Percentiles rank a stretch among this genome's conserved stretches.
Evolutionary conservation across 2,329 filamentous ascomycete species (phyloP).

Genomic region (Monosporascus sp.): DNA sequence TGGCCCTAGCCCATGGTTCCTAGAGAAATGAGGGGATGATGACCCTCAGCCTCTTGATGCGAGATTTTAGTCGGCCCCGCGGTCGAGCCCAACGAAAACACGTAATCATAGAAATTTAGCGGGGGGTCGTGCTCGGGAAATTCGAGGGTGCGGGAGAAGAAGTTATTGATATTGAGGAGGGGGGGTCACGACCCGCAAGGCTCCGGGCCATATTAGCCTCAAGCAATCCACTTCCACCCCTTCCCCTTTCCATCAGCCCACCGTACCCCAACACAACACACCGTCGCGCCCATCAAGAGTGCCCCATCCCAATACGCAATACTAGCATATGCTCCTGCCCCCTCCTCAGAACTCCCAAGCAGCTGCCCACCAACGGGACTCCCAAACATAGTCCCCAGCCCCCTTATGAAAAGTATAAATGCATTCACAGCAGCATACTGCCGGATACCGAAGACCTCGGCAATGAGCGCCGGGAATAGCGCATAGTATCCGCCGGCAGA

Average conservation of each 20-base stretch:
- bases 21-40: too few species aligned
- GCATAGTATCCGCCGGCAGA: slow-evolving; percentile 40
- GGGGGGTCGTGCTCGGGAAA: too few species aligned
- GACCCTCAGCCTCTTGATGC: too few species aligned
- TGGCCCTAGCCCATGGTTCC: too few species aligned
- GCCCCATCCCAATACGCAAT: slow-evolving; percentile 38
- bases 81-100: too few species aligned
- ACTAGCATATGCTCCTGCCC: slow-evolving; percentile 28
- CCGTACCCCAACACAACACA: slow-evolving; percentile 37
- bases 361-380: slow-evolving; percentile 39
- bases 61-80: too few species aligned
- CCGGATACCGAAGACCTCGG: slow-evolving; percentile 43
- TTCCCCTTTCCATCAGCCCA: slow-evolving; percentile 33
- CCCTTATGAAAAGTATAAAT: slow-evolving; percentile 40
- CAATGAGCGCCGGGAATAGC: slow-evolving; percentile 39
- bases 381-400: slow-evolving; percentile 38
- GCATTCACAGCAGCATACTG: slow-evolving; percentile 43
- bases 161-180: too few species aligned
- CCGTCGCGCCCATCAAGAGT: slow-evolving; percentile 31
- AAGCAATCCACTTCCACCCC: slow-evolving; percentile 36
- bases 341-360: slow-evolving; percentile 26
- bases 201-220: slow-evolving; percentile 1
- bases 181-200: too few species aligned
- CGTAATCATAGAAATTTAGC: too few species aligned
- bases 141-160: too few species aligned